Conservation (phyloP, 495 filamentous ascomycete species). For the Penicillium goetzii region DNA sequence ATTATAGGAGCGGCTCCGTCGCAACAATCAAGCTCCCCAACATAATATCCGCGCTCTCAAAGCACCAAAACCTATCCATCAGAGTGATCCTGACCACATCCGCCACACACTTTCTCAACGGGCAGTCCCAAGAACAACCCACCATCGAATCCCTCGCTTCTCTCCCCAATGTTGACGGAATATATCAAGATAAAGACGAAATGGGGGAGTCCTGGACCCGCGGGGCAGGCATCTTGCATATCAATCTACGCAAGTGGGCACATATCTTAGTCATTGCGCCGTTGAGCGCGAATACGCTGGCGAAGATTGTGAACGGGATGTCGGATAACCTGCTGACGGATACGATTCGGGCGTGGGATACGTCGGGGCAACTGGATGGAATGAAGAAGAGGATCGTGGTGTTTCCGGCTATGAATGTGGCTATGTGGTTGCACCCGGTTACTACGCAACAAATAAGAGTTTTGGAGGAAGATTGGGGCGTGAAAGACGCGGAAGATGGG, state of each 20-base stretch:
- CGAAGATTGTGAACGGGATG: slow-evolving; percentile 72
- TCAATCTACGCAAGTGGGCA: slow-evolving; percentile 80
- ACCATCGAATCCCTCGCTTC: slow-evolving; percentile 51
- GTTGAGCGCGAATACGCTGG: slow-evolving; percentile 76
- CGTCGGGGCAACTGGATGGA: slow-evolving; percentile 60
- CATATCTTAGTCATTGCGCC: slow-evolving; percentile 82
- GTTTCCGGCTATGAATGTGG: slow-evolving; percentile 79
- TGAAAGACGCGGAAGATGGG: slow-evolving; percentile 43
- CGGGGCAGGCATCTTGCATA: slow-evolving; percentile 70
- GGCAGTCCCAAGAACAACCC: slow-evolving; percentile 73
- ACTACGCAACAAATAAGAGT: slow-evolving; percentile 70
- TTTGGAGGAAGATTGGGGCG: slow-evolving; percentile 73
- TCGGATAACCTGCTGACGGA: slow-evolving; percentile 69
- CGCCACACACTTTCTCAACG: slow-evolving; percentile 70
- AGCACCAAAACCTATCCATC: slow-evolving; percentile 64
- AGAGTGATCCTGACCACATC: slow-evolving; percentile 75
- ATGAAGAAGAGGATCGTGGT: slow-evolving; percentile 40
- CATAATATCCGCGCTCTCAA: slow-evolving; percentile 63
- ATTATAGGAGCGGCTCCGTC: slow-evolving; percentile 61
- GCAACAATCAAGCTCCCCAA: slow-evolving; percentile 88
- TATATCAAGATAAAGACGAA: slow-evolving; percentile 80
- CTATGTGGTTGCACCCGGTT: slow-evolving; percentile 86
- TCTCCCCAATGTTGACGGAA: slow-evolving; percentile 65
- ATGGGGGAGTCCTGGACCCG: slow-evolving; percentile 75
- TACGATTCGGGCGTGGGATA: slow-evolving; percentile 89